phyloP scores from a whole-genome alignment of 2,329 filamentous ascomycete species.

The Stagonosporopsis vannaccii region DNA sequence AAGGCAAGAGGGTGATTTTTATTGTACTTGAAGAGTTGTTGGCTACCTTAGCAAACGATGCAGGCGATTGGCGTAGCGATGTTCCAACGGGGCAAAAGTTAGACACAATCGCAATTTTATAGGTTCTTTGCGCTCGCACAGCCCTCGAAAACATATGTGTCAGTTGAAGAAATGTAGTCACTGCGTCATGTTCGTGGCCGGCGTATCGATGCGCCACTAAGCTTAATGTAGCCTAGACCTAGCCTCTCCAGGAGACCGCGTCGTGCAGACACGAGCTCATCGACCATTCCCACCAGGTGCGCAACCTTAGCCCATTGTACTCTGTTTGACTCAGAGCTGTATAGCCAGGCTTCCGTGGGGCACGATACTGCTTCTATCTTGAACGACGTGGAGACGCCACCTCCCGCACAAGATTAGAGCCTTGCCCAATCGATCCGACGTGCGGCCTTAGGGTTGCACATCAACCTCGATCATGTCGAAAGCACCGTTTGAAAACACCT shows the following conservation, averaged over 20 bases:
- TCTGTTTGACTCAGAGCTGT: not conserved
- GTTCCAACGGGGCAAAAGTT: not conserved
- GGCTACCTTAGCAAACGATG: not conserved
- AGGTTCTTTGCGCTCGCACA: not conserved
- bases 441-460: not conserved
- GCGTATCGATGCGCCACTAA: not conserved
- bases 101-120: not conserved
- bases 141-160: constrained; percentile 22
- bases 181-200: constrained; percentile 15
- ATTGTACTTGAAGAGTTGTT: constrained; percentile 23
- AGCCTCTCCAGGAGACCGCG: not conserved
- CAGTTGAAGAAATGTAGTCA: constrained; percentile 6
- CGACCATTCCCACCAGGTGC: not conserved
- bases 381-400: not conserved
- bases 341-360: not conserved
- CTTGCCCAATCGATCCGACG: not conserved
- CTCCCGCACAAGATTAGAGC: not conserved
- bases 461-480: constrained; percentile 1
- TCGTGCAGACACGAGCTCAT: not conserved
- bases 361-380: not conserved
- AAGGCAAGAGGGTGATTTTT: constrained; percentile 1
- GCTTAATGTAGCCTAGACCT: not conserved
- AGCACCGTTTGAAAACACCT: constrained; percentile 71
- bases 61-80: not conserved
- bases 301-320: not conserved